Conservation (phyloP, 2,329 filamentous ascomycete species). For the Diaporthe humulicola region DNA sequence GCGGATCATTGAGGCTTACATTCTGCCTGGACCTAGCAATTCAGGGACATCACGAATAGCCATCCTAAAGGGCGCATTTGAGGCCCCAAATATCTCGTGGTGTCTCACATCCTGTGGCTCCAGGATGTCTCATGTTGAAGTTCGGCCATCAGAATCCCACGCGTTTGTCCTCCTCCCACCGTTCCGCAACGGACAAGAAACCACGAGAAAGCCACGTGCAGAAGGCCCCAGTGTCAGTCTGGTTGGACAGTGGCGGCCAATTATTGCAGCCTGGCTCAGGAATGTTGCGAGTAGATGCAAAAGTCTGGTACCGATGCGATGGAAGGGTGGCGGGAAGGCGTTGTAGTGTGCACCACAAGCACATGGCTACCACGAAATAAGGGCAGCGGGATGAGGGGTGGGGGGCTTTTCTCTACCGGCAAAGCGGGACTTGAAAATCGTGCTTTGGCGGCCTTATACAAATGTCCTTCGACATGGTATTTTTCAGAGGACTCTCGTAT, state of each 20-base stretch:
- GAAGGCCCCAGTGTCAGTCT: not conserved
- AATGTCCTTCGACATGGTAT: slow-evolving; percentile 14
- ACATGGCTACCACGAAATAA: slow-evolving; percentile 29
- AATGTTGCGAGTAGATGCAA: slow-evolving; percentile 37
- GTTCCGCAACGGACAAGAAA: slow-evolving; percentile 28
- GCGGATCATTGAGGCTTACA: not conserved
- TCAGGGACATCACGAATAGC: not conserved
- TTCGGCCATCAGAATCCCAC: slow-evolving; percentile 14
- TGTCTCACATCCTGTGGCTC: slow-evolving; percentile 32
- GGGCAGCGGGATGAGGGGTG: slow-evolving; percentile 19
- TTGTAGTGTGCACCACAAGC: slow-evolving; percentile 25
- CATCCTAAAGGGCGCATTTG: not conserved
- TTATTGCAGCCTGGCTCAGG: slow-evolving; percentile 40
- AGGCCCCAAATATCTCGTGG: slow-evolving; percentile 18
- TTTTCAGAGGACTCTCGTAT: slow-evolving; percentile 9
- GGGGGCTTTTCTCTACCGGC: not conserved
- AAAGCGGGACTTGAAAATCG: slow-evolving; percentile 13
- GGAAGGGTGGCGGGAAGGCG: slow-evolving; percentile 32
- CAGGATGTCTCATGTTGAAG: slow-evolving; percentile 27
- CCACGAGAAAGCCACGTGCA: slow-evolving; percentile 41
- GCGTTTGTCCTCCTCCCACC: slow-evolving; percentile 13
- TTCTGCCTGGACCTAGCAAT: not conserved
- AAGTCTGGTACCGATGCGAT: slow-evolving; percentile 34
- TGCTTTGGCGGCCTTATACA: slow-evolving; percentile 1
- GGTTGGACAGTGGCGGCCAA: slow-evolving; percentile 46